Percentiles rank a stretch among this genome's conserved stretches.
These are phyloP conservation scores for Tulasnella sp. DNA, from an alignment of 768 basidiomycete species.

Conservation along the genomic window DNA sequence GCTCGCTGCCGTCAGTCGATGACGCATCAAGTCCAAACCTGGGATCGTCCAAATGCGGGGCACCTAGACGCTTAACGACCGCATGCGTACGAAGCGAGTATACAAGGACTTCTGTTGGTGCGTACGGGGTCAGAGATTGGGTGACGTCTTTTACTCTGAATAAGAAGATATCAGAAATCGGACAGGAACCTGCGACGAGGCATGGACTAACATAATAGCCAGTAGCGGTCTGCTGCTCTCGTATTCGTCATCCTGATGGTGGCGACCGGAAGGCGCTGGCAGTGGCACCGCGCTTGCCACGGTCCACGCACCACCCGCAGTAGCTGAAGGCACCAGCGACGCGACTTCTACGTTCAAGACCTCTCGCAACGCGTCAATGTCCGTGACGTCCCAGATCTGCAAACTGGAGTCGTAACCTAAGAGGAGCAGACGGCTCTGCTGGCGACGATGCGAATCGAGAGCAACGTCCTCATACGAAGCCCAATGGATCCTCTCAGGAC, in stretches of 20 bases:
- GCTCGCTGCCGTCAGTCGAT: neutral
- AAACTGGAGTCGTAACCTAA: conserved; percentile 43
- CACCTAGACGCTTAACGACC: conserved; percentile 36
- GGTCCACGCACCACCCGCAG: conserved; percentile 24
- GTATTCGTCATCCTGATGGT: conserved; percentile 16
- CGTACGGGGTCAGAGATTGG: conserved; percentile 15
- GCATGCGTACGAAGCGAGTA: conserved; percentile 41
- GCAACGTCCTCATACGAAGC: conserved; percentile 33
- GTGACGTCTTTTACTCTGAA: conserved; percentile 20
- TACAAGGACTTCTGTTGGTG: conserved; percentile 27
- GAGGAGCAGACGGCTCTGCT: conserved; percentile 37
- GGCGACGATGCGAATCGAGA: neutral
- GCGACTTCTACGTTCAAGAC: conserved; percentile 38
- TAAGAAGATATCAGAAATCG: neutral
- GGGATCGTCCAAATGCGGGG: conserved; percentile 3
- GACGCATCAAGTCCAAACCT: conserved; percentile 22
- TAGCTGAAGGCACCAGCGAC: conserved; percentile 17
- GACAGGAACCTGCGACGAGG: neutral
- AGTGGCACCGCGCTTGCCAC: conserved; percentile 24
- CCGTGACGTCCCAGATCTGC: conserved; percentile 53
- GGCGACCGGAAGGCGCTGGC: conserved; percentile 30
- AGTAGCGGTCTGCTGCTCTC: conserved; percentile 9
- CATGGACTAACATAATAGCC: conserved; percentile 24
- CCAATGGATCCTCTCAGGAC: conserved; percentile 31
- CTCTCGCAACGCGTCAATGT: conserved; percentile 40